Evolutionary conservation across 1,284 basidiomycete genomes (phyloP).

Genomic region (Austroboletus niveus): DNA sequence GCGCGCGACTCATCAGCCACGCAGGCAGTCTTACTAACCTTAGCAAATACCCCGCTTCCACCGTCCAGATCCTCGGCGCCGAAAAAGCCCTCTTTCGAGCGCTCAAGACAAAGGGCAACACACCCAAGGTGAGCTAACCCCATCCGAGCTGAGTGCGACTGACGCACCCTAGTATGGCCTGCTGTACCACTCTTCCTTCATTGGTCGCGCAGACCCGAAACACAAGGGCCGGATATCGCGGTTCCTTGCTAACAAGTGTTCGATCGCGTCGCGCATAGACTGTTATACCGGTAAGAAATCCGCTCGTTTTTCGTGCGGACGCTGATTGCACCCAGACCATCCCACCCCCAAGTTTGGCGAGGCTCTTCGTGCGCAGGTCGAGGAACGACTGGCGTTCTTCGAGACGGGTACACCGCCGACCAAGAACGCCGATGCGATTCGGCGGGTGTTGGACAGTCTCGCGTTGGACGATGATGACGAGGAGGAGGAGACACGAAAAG

Average conservation of each 20-base stretch:
- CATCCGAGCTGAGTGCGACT: too few species aligned
- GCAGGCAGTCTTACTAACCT: conserved; percentile 97
- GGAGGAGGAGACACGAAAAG: conserved; percentile 44
- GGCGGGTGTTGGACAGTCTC: conserved; percentile 82
- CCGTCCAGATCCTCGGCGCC: conserved; percentile 96
- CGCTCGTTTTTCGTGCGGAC: background rate
- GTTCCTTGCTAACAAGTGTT: conserved; percentile 99
- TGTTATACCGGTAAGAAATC: conserved; percentile 79
- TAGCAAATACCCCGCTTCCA: conserved; percentile 98
- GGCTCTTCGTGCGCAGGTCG: conserved; percentile 90
- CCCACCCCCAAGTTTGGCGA: conserved; percentile 95
- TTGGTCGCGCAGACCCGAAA: conserved; percentile 92
- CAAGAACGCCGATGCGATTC: conserved; percentile 87
- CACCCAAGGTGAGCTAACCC: conserved; percentile 74
- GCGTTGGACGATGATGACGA: conserved; percentile 73
- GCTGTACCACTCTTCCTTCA: conserved; percentile 93
- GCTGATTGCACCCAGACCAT: conserved; percentile 50
- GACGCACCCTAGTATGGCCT: conserved; percentile 71
- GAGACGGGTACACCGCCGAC: conserved; percentile 82
- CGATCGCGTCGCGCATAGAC: conserved; percentile 97
- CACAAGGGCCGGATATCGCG: conserved; percentile 98
- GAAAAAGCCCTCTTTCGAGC: conserved; percentile 99
- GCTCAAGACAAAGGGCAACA: conserved; percentile 98
- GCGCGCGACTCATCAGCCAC: conserved; percentile 93
- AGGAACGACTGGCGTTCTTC: conserved; percentile 95